Base-by-base conservation (phyloP, 1,284 basidiomycete genomes). In the Flammula alnicola region DNA sequence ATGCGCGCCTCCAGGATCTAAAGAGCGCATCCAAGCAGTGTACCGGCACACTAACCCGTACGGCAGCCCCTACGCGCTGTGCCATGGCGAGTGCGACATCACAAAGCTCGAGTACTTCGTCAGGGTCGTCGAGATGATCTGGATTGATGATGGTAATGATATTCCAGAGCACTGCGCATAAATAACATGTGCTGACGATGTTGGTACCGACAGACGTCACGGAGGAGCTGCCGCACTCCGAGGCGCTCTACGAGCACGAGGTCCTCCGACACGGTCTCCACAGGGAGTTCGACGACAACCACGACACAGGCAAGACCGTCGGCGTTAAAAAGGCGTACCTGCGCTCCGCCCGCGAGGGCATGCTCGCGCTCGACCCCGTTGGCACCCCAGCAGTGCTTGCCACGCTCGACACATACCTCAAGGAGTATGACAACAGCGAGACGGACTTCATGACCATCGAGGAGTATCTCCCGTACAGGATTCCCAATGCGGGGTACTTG, bases 391-490 rank as follows among this genome's bases (percentile, higher is more conserved):
- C 26, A 0, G 17, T 63, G n/a, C 51, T 63, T 3, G 19, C 25
- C 9, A 53, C 56, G 20, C 44, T 61, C 12, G 50, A 58, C 23
- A 33, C 12, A 14, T 57, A 54, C 36, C 41, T 61, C 20, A n/a
- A 51, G 10, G 49, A 56, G 16, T 59, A 59, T 19, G 61, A 61
- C 16, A 51, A 42, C 36, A 56, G 53, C 32, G 49, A 55, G 17
- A 40, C 48, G 5, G 51, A 58, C 17, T 61, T 59, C 23, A 26
- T 41, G 8, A 59, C 51, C 4, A 45, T 61, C 5, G 57, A 61
- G 33, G 43, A 53, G n/a, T 63, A 63, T 27, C 47, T 58, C 20
- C 61, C 61, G 10, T 63, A 63, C 22, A 50, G 57, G n/a, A 57
- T 59, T 20, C 43, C 50, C 14, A 58, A 63, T 53, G 58, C 56